A percentile compares a stretch with the other conserved stretches of the same genome.
Evolutionary conservation across 257 asterid species (phyloP).

Genomic region (Linaria vulgaris): DNA sequence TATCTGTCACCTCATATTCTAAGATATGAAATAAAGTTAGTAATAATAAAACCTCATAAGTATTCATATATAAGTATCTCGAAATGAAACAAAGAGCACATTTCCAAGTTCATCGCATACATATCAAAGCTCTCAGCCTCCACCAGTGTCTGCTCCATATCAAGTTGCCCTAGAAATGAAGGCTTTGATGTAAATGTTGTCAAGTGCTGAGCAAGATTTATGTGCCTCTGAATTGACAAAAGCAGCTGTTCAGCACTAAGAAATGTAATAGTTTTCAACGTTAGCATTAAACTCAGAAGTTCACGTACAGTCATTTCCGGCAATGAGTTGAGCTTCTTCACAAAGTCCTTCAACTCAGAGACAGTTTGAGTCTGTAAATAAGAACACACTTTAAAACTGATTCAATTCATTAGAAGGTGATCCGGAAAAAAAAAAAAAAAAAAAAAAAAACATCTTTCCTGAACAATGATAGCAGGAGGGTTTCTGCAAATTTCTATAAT

Average conservation of each 20-base stretch:
- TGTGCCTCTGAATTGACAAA: constrained; percentile 78
- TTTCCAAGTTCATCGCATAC: constrained; percentile 42
- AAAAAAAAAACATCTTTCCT: background rate
- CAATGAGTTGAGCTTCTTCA: constrained; percentile 93
- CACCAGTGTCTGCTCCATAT: constrained; percentile 92
- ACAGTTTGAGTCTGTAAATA: constrained; percentile 78
- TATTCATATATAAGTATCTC: constrained; percentile 13
- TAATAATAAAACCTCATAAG: constrained; percentile 12
- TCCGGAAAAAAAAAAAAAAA: constrained; percentile 9
- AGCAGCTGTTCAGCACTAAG: constrained; percentile 26
- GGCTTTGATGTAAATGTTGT: constrained; percentile 81
- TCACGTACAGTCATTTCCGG: constrained; percentile 95
- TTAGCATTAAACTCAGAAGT: constrained; percentile 21
- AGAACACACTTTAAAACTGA: constrained; percentile 27
- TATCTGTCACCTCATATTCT: constrained; percentile 7
- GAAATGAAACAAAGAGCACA: background rate
- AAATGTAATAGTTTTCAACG: constrained; percentile 16
- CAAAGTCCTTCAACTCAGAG: constrained; percentile 96
- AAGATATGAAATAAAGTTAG: constrained; percentile 5
- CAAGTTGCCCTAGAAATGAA: constrained; percentile 78
- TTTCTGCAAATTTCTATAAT: constrained; percentile 12
- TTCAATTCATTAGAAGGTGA: constrained; percentile 10
- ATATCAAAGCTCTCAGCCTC: constrained; percentile 94
- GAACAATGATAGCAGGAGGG: background rate
- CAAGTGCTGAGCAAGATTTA: constrained; percentile 95